These are phyloP conservation scores for Echinosophora koreensis DNA, from an alignment of 306 rosid species.

Conservation along the genomic window DNA sequence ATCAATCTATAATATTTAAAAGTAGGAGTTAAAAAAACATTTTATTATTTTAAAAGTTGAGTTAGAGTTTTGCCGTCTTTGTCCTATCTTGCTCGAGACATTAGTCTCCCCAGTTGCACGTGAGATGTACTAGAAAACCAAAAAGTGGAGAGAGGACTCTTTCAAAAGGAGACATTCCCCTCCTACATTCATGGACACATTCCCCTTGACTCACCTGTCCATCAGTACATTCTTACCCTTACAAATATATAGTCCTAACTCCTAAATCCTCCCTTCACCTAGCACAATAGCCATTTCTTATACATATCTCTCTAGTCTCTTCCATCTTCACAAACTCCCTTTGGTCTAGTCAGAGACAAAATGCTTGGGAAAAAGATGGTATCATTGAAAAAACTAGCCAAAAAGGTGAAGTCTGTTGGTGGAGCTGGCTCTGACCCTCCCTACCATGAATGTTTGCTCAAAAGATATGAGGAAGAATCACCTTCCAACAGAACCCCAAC, in stretches of 20 bases:
- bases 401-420: slow-evolving; percentile 60
- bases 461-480: slow-evolving; percentile 47
- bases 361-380: slow-evolving; percentile 76
- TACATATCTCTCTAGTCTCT: slow-evolving; percentile 29
- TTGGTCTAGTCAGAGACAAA: background rate
- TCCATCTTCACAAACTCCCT: slow-evolving; percentile 9
- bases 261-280: slow-evolving; percentile 24
- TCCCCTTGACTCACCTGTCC: slow-evolving; percentile 19
- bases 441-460: slow-evolving; percentile 56
- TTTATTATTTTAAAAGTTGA: too few relatives aligned
- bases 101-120: too few relatives aligned
- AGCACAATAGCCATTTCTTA: slow-evolving; percentile 6
- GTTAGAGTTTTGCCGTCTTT: too few relatives aligned
- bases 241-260: slow-evolving; percentile 37
- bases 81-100: too few relatives aligned
- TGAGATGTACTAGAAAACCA: too few relatives aligned
- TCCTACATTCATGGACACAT: background rate
- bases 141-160: slow-evolving; percentile 42
- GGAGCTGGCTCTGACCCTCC: slow-evolving; percentile 47
- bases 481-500: slow-evolving; percentile 61
- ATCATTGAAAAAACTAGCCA: slow-evolving; percentile 71
- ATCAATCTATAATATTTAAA: too few relatives aligned
- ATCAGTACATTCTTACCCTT: background rate
- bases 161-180: background rate
- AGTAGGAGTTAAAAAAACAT: too few relatives aligned